Evolutionary conservation across 148 eudicot species (phyloP), one percentile per base, ranked within the genome.

Genomic region (Silene conica): DNA sequence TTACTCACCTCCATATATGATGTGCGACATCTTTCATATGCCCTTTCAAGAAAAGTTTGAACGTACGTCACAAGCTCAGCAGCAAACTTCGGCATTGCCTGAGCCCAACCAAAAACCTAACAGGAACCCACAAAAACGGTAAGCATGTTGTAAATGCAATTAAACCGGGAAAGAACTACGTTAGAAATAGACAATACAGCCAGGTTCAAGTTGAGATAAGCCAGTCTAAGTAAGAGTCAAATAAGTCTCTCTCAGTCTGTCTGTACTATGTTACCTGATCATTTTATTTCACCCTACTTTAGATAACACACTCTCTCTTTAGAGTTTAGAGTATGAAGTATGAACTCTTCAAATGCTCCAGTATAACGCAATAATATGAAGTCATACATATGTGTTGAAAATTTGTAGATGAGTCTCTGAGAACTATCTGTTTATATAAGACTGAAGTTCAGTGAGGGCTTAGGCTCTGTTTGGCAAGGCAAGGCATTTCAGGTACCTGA

Each of bases 21-120:
- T 73, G 97, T 86, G 64, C 99, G 96, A 57, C 99, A 96, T 89
- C 97, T 96, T 90, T 96, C 99, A 83, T 90, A 92, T 61, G 97
- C 81, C 85, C 99, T 84, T 81, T 92, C 99, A 52, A 96, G 92
- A 77, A 96, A 92, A 67, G 99, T 89, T 73, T 90, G 94, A 69
- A 96, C 97, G 56, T 92, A 89, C 72, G 86, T 88, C 80, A 89
- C 89, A 74, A 94, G 93, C 74, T 91, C 98, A 74, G 87, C 79
- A 72, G 97, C 84, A 80, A 91, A 94, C 77, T 94, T 94, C 21
- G 98, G 98, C 98, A 94, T 91, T 80, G 98, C 89, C 79, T 91
- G 97, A 73, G 97, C 98, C 98, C 98, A 94, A 48, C 96, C 93
- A 80, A 91, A 85, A 25, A 94, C 94, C 98, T 94, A 74, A 74